Evolutionary conservation across 1,139 yeast genomes (phyloP), one percentile per base, ranked within the genome.

Genomic region (Debaryomyces coudertii): DNA sequence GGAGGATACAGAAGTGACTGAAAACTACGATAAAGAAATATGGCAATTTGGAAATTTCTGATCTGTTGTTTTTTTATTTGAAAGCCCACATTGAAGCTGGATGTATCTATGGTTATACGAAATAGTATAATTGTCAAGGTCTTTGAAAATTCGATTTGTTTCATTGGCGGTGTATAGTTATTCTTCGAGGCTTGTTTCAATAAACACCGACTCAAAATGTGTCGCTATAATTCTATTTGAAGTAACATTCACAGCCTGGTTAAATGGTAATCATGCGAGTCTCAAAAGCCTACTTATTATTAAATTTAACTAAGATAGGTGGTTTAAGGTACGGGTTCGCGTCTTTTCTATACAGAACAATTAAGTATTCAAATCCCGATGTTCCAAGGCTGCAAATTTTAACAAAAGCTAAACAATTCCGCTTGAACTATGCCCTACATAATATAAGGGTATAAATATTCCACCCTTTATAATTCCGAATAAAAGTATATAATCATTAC

Each of bases 1-100:
- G 1, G 73, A 70, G 5, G 95, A 90, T 58, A 53, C 60, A 0
- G 56, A 63, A 1, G 83, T 87, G 12, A 90, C 97, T 0, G 95
- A 85, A 53, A 86, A 63, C n/a, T 86, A 79, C 53, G 73, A 71
- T 34, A 71, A 72, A 38, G 85, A 77, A 42, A 51, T 85, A 3
- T 86, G 92, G 90, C 67, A 66, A 45, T 43, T 24, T 15, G 43
- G 43, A 18, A 37, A 16, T 16, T 38, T 27, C 7, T 38, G 24
- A 29, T 9, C n/a, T 16, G n/a, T 24, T 35, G 12, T 25, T 22
- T 5, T 11, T 5, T 7, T 4, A 14, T 12, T 29, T 18, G 33
- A 29, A 15, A 11, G 14, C 18, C 33, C 12, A 14, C 25, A 18
- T 20, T 14, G 15, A 20, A 18, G 11, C n/a, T 11, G 18, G 33